Percentiles rank a stretch among this genome's conserved stretches.
phyloP scores from a whole-genome alignment of 495 filamentous ascomycete species.

The Echria macrotheca region DNA sequence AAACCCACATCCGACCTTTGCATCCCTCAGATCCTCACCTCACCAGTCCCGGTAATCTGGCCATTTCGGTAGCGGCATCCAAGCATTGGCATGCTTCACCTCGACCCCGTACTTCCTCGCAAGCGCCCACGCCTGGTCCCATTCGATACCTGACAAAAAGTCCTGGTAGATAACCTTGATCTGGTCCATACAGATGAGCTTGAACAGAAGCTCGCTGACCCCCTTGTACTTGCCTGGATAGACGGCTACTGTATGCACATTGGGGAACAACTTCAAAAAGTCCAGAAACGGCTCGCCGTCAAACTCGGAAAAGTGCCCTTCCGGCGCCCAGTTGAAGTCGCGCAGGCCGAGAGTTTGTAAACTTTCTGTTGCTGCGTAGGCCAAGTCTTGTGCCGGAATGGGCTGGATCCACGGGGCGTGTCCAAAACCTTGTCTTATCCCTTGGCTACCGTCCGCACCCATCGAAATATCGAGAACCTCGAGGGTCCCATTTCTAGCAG shows the following conservation, averaged over 20 bases:
- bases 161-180: conserved; percentile 19
- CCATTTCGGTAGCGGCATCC: too few relatives aligned
- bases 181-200: neutral
- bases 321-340: conserved; percentile 22
- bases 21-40: too few relatives aligned
- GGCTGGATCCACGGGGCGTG: too few relatives aligned
- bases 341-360: conserved; percentile 20
- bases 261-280: conserved; percentile 21
- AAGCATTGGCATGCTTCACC: neutral
- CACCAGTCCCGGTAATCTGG: too few relatives aligned
- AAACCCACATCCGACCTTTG: too few relatives aligned
- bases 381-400: conserved; percentile 9
- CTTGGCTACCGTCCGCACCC: too few relatives aligned
- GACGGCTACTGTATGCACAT: conserved; percentile 17
- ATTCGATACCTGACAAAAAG: conserved; percentile 6
- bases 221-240: conserved; percentile 12
- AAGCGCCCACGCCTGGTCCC: conserved; percentile 8
- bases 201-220: conserved; percentile 12
- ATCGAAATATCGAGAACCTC: conserved; percentile 19
- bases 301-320: conserved; percentile 7
- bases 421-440: too few relatives aligned
- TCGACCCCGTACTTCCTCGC: conserved; percentile 11
- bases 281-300: conserved; percentile 22
- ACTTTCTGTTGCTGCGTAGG: conserved; percentile 10
- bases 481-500: conserved; percentile 10